Evolutionary conservation across 495 filamentous ascomycete species (phyloP), one percentile per base, ranked within the genome.

Genomic region (Aspergillus saccharolyticus): DNA sequence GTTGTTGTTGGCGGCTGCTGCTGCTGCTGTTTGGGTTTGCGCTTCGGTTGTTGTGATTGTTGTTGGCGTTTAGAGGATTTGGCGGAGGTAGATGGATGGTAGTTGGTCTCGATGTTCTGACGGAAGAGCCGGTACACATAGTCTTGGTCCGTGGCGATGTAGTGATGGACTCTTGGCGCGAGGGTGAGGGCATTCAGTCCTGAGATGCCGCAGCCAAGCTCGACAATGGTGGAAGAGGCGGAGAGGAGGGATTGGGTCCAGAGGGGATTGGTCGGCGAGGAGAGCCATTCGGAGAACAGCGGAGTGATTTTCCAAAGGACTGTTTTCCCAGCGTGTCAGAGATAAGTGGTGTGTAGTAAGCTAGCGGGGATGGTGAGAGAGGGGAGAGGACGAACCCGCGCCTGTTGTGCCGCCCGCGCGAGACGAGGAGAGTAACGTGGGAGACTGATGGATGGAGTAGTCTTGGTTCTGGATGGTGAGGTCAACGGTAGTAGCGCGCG

Each of bases 281-380:
- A 75, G 39, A 97, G 74, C 91, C 91, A 98, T 66, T 85, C 78
- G 14, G 94, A 89, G 66, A 97, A 85, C 52, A 83, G 74, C 19
- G 94, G 91, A 3, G 91, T 96, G 64, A 96, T 88, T 75, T 89
- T 94, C 94, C 94, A 98, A 16, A 95, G 75, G 18, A 93, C 90
- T 88, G 39, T 42, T 21, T 39, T 20, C 57, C 28, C 18, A 21
- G 54, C 42, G 56, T 44, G 15, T 49, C 20, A 22, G 45, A 14
- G 15, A 1, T 12, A 19, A 9, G 44, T 20, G 44, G 21, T 46
- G 15, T 45, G 15, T 20, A 18, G 17, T 18, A 15, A 14, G 33
- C n/a, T 54, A 51, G 44, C 45, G 24, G 33, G 19, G 21, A 22
- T 14, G 17, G 42, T 25, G 49, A 17, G 42, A 20, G 21, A 49